Percentiles rank a stretch among this genome's conserved stretches.
phyloP scores from a whole-genome alignment of 306 rosid species.

The Cucumis melo region DNA sequence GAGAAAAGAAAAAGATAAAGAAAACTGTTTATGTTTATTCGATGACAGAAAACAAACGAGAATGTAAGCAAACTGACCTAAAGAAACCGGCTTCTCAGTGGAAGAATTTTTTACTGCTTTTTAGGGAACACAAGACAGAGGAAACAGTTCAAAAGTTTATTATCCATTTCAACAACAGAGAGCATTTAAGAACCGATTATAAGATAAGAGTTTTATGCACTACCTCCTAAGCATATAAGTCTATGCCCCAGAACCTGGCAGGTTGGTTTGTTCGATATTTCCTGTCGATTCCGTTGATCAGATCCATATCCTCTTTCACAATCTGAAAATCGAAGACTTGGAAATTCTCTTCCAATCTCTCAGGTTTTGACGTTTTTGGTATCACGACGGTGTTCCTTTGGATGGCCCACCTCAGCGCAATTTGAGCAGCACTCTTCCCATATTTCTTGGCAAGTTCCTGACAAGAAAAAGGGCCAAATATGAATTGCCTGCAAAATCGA shows the following conservation, averaged over 20 bases:
- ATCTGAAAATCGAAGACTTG: constrained; percentile 56
- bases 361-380: constrained; percentile 69
- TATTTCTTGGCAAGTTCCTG: constrained; percentile 67
- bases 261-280: constrained; percentile 60
- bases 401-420: constrained; percentile 75
- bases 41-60: neutral
- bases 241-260: constrained; percentile 70
- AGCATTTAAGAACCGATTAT: neutral
- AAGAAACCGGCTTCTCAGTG: neutral
- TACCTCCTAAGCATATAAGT: constrained; percentile 47
- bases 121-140: neutral
- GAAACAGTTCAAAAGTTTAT: neutral
- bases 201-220: neutral
- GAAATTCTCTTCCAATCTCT: constrained; percentile 72
- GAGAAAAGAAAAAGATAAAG: neutral
- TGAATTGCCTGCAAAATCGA: neutral
- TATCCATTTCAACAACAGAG: neutral
- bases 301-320: constrained; percentile 49
- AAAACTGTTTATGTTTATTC: neutral
- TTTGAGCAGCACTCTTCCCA: constrained; percentile 53
- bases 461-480: constrained; percentile 2
- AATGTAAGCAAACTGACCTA: neutral
- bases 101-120: neutral
- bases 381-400: constrained; percentile 59
- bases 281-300: constrained; percentile 43